Evolutionary conservation across 2,329 filamentous ascomycete genomes (phyloP).

Genomic region (Grosmannia huntii): DNA sequence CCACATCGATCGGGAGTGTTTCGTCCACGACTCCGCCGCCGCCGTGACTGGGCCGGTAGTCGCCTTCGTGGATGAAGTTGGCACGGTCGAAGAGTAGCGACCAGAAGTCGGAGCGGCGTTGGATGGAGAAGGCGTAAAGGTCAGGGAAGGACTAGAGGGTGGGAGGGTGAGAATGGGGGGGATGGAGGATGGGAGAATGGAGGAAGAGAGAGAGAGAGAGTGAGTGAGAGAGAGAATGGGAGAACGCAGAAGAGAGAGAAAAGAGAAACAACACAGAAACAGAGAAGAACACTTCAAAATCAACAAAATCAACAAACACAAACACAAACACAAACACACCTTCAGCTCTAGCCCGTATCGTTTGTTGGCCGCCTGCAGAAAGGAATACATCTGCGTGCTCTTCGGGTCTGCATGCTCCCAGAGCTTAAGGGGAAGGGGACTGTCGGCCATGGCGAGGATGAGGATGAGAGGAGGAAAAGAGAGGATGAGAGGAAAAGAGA

Average conservation of each 20-base stretch:
- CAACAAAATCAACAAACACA: too few relatives aligned
- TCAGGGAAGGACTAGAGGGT: constrained; percentile 42
- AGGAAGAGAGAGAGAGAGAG: not conserved
- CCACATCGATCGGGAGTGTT: constrained; percentile 50
- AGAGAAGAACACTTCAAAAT: too few relatives aligned
- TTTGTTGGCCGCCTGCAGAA: constrained; percentile 53
- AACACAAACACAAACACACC: constrained; percentile 23
- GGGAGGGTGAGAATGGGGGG: not conserved
- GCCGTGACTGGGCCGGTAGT: constrained; percentile 20
- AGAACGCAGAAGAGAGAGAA: too few relatives aligned
- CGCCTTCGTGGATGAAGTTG: constrained; percentile 50
- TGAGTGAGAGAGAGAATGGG: not conserved
- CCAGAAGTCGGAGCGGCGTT: constrained; percentile 52
- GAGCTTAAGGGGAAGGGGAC: constrained; percentile 41
- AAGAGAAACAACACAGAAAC: too few relatives aligned
- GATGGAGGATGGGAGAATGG: not conserved
- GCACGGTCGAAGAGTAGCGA: constrained; percentile 46
- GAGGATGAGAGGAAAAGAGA: not conserved
- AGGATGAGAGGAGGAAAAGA: not conserved
- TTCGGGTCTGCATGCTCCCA: constrained; percentile 54
- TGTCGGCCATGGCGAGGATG: constrained; percentile 5
- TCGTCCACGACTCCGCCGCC: constrained; percentile 51
- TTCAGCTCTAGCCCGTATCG: constrained; percentile 43
- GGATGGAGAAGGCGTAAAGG: constrained; percentile 56
- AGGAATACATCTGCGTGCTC: constrained; percentile 51